Evolutionary conservation across 345 rosid species (phyloP).

Genomic region (Aquilaria yunnanensis): DNA sequence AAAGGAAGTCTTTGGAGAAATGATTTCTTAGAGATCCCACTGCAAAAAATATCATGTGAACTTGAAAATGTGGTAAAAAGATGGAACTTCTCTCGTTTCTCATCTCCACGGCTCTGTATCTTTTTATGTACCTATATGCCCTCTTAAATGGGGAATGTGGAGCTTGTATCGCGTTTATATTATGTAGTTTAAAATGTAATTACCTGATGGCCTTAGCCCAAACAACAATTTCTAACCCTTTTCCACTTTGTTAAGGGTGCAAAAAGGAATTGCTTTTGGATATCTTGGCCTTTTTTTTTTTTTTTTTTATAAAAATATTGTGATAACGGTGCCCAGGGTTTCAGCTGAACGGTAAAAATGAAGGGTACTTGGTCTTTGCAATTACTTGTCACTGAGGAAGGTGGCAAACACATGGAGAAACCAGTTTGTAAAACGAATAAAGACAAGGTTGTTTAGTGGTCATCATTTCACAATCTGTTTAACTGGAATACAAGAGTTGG

Average conservation of each 20-base stretch:
- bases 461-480: too few relatives aligned
- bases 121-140: background rate
- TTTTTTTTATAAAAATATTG: too few relatives aligned
- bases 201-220: background rate
- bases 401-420: background rate
- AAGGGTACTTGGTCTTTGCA: background rate
- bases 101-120: background rate
- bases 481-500: too few relatives aligned
- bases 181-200: conserved; percentile 2
- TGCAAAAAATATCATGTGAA: too few relatives aligned
- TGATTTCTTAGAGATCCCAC: too few relatives aligned
- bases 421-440: too few relatives aligned
- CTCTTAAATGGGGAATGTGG: conserved; percentile 8
- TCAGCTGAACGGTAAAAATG: background rate
- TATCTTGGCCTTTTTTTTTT: background rate
- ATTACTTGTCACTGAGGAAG: background rate
- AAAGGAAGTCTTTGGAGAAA: too few relatives aligned
- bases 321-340: background rate
- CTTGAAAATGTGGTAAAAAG: too few relatives aligned
- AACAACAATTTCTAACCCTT: background rate
- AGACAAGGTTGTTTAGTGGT: too few relatives aligned
- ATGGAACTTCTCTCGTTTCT: background rate
- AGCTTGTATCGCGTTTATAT: conserved; percentile 10
- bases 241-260: background rate
- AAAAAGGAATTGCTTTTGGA: background rate